phyloP scores from a whole-genome alignment of 2,329 filamentous ascomycete genomes.

The Balansia obtecta region DNA sequence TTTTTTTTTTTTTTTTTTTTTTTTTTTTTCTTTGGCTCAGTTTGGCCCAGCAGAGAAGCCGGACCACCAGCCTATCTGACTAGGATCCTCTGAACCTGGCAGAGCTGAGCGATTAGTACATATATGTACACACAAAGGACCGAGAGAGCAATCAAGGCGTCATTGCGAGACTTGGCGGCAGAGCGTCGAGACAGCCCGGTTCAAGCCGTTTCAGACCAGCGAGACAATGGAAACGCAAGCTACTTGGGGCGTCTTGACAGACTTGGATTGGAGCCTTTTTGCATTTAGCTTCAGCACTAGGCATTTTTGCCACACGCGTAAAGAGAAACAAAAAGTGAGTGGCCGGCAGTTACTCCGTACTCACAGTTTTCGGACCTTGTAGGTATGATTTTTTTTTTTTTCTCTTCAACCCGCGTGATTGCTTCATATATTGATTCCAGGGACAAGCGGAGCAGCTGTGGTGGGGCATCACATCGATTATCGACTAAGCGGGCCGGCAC shows the following conservation, averaged over 20 bases:
- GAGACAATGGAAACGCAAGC: neutral
- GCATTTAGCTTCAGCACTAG: neutral
- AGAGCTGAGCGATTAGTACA: neutral
- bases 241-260: neutral
- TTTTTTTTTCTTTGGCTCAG: no score
- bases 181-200: neutral
- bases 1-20: no score
- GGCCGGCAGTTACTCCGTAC: no score
- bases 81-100: neutral
- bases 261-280: neutral
- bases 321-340: no score
- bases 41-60: neutral
- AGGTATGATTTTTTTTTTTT: no score
- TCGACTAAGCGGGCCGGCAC: slow-evolving; percentile 4
- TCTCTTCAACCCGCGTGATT: neutral
- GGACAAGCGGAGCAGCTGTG: neutral
- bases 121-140: neutral
- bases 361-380: no score
- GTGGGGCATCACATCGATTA: slow-evolving; percentile 4
- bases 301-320: no score
- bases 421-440: slow-evolving; percentile 2
- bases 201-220: neutral
- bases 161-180: neutral
- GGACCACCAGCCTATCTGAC: neutral
- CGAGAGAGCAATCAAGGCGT: no score